These are phyloP conservation scores for Novymonas esmeraldas DNA, from an alignment of 208 protist genomes.

Conservation along the genomic window DNA sequence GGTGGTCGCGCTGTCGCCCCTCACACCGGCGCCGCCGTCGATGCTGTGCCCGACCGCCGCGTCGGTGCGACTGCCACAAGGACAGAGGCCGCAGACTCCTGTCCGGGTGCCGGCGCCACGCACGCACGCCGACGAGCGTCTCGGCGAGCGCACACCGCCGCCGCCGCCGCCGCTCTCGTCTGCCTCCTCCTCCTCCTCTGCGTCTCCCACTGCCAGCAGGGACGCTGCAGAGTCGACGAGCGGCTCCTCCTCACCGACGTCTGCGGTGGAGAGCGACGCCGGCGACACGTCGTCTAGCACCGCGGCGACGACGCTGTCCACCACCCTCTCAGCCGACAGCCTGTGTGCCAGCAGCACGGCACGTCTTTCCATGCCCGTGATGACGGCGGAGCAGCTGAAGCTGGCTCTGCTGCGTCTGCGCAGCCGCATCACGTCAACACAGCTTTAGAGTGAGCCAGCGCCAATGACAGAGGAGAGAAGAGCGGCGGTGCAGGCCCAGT, in stretches of 20 bases:
- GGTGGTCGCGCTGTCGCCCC: constrained; percentile 18
- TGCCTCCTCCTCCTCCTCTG: not conserved
- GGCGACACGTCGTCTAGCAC: constrained; percentile 13
- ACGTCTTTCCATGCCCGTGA: constrained; percentile 38
- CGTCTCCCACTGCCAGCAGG: not conserved
- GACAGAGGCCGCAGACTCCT: too few relatives aligned
- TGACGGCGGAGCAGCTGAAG: constrained; percentile 79
- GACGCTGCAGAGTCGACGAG: constrained; percentile 8
- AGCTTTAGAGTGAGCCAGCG: too few relatives aligned
- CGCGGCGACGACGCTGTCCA: not conserved
- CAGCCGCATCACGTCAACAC: constrained; percentile 47
- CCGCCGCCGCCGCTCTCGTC: not conserved
- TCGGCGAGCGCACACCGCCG: not conserved
- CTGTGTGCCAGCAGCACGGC: not conserved
- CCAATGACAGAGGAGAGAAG: too few relatives aligned
- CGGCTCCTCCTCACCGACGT: constrained; percentile 14
- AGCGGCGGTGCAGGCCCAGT: too few relatives aligned
- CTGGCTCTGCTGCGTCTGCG: constrained; percentile 60
- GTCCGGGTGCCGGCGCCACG: too few relatives aligned
- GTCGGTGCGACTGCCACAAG: too few relatives aligned
- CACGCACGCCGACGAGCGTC: too few relatives aligned
- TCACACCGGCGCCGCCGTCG: constrained; percentile 8
- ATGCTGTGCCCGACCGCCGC: not conserved
- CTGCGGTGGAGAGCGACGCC: constrained; percentile 12
- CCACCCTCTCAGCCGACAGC: not conserved